Percentiles rank a stretch among this genome's conserved stretches.
Conservation (phyloP, 1,284 basidiomycete genomes). For the Ceratorhiza oryzae-sativae region DNA sequence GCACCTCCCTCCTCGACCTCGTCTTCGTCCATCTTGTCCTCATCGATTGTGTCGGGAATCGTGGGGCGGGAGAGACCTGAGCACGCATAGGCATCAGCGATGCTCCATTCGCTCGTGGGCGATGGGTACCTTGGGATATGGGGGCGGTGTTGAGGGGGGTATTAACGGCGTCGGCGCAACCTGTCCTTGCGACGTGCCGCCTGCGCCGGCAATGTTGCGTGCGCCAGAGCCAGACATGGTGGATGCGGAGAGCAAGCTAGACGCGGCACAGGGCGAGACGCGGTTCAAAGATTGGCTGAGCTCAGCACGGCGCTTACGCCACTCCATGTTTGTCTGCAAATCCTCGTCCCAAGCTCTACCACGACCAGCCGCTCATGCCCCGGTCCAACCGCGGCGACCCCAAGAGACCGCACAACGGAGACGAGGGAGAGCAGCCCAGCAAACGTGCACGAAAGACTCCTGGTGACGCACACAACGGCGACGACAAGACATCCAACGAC, state of each 20-base stretch:
- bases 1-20: background rate
- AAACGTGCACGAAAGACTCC: conserved; percentile 13
- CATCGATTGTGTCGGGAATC: conserved; percentile 68
- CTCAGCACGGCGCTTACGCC: conserved; percentile 3
- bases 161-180: conserved; percentile 80
- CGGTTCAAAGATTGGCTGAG: conserved; percentile 17
- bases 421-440: conserved; percentile 3
- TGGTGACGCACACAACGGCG: background rate
- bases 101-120: background rate
- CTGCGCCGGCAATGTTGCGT: conserved; percentile 20
- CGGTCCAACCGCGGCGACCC: conserved; percentile 1
- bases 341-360: background rate
- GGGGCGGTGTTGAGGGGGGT: conserved; percentile 76
- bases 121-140: conserved; percentile 55
- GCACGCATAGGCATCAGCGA: background rate
- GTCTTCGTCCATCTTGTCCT: conserved; percentile 50
- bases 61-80: conserved; percentile 58
- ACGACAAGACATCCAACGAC: background rate
- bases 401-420: conserved; percentile 20
- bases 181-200: conserved; percentile 14
- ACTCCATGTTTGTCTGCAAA: background rate
- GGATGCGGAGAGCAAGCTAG: conserved; percentile 9
- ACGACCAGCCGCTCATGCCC: conserved; percentile 26
- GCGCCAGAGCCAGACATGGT: conserved; percentile 30
- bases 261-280: conserved; percentile 36